Base-by-base conservation (phyloP, 139 green algal genomes). In the Gonium pectorale region DNA sequence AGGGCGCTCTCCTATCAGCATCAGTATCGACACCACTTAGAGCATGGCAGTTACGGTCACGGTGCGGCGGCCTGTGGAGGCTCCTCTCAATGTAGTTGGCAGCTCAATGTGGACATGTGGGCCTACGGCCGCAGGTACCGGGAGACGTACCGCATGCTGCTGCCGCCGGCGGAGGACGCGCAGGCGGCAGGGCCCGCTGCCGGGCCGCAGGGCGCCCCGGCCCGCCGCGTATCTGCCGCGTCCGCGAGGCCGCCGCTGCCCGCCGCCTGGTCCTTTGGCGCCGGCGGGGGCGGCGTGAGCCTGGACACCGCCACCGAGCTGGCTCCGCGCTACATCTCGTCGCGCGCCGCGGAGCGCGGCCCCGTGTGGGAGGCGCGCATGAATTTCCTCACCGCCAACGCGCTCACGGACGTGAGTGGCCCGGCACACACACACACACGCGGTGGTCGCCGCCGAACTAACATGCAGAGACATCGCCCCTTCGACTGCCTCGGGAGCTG, bases 361-460 rank as follows among this genome's bases (percentile, higher is more conserved):
- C 38, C 74, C 27, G 37, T 70, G 74, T 81, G 74, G 74, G 74
- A 81, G 74, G 26, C 38, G 38, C 56, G 74, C 21, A 70, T 81
- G 74, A 21, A 24, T 19, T 37, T 81, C 21, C 74, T 81, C 52
- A n/a, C n/a, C n/a, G n/a, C n/a, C n/a, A n/a, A n/a, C n/a, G n/a
- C n/a, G n/a, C n/a, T n/a, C n/a, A n/a, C n/a, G n/a, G n/a, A n/a
- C n/a, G n/a, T n/a, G n/a, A n/a, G n/a, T n/a, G n/a, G n/a, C n/a
- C n/a, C n/a, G n/a, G n/a, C n/a, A n/a, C n/a, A n/a, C n/a, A n/a
- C n/a, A n/a, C n/a, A n/a, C n/a, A n/a, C n/a, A n/a, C n/a, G n/a
- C n/a, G n/a, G n/a, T n/a, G n/a, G n/a, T n/a, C n/a, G n/a, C n/a
- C n/a, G n/a, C n/a, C n/a, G n/a, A n/a, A n/a, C n/a, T n/a, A n/a